Evolutionary conservation across 768 basidiomycete genomes (phyloP).

Genomic region (Trametes gibbosa): DNA sequence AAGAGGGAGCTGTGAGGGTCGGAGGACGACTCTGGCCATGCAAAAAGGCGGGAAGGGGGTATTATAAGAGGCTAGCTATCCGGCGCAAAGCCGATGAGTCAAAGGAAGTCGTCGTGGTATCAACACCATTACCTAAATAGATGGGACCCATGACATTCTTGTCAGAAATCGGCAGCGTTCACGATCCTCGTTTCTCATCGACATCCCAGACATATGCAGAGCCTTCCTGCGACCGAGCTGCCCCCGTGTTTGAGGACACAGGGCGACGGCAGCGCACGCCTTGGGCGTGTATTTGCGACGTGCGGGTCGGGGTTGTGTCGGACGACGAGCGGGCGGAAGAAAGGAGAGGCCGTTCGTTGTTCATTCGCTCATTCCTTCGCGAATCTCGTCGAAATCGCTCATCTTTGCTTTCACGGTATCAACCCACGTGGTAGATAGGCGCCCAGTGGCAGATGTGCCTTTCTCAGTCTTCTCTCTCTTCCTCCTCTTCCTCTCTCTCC

Average conservation of each 20-base stretch:
- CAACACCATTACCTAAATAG: slow-evolving; percentile 18
- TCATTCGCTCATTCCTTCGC: background rate
- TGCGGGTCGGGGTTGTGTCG: background rate
- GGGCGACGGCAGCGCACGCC: too few relatives aligned
- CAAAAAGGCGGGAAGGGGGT: background rate
- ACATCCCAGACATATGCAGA: background rate
- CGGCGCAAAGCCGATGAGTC: slow-evolving; percentile 14
- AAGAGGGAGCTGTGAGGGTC: slow-evolving; percentile 3
- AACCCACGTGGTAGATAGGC: background rate
- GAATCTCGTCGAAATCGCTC: background rate
- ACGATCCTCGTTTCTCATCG: slow-evolving; percentile 10
- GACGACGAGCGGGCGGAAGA: background rate
- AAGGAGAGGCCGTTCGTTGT: background rate
- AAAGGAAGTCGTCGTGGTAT: slow-evolving; percentile 1
- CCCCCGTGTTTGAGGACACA: too few relatives aligned
- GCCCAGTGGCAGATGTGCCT: background rate
- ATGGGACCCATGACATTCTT: background rate
- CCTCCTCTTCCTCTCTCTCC: background rate
- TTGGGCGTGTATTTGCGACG: too few relatives aligned
- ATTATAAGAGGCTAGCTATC: slow-evolving; percentile 1
- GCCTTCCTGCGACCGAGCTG: too few relatives aligned
- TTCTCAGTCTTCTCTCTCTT: background rate
- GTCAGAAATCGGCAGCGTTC: slow-evolving; percentile 5
- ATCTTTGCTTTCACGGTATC: too few relatives aligned
- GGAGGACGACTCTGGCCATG: slow-evolving; percentile 3